Base-by-base conservation (phyloP, 108 stramenopile genomes). In the Cyclotella cryptica region DNA sequence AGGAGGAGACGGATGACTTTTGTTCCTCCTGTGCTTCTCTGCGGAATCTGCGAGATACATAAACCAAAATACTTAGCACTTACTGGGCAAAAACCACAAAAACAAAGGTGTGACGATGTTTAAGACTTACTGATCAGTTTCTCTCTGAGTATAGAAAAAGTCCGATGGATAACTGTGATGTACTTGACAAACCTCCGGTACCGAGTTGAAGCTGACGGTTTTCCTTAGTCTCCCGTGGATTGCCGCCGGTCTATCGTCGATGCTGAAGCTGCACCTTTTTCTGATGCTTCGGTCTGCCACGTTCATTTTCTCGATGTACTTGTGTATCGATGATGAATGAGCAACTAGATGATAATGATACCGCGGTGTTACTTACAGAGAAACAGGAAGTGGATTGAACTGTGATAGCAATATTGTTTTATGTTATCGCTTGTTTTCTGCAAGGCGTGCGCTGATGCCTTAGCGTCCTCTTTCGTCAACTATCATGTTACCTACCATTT, bases 1-100 rank as follows among this genome's bases (percentile, higher is more conserved):
- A 71, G 40, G 69, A n/a, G 5, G 55, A 30, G 27, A 52, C 4
- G 9, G 29, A 71, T 1, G 28, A 71, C 28, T 42, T 41, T 40
- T 11, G 60, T 61, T 71, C 55, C 10, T 71, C 55, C 41, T 55
- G 54, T 57, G 69, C 55, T 42, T 71, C 69, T 18, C 49, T 58
- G 13, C 69, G 69, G 22, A 71, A 71, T 43, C 69, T 71, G n/a
- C 9, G 21, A 22, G 12, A 42, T 29, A 26, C 22, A 44, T 11
- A 47, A 17, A 24, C 8, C 0, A 5, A 9, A 21, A 10, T 42
- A 6, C 1, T 45, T 41, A 46, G 13, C 43, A 45, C 45, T 10
- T 65, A 11, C 8, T 27, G 35, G 35, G 35, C 1, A 62, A 1
- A 62, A 1, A 62, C 8, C 28, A 11, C 5, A 8, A 62, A 58